phyloP scores from a whole-genome alignment of 106 monocot species.

The Dendrobium officinale region DNA sequence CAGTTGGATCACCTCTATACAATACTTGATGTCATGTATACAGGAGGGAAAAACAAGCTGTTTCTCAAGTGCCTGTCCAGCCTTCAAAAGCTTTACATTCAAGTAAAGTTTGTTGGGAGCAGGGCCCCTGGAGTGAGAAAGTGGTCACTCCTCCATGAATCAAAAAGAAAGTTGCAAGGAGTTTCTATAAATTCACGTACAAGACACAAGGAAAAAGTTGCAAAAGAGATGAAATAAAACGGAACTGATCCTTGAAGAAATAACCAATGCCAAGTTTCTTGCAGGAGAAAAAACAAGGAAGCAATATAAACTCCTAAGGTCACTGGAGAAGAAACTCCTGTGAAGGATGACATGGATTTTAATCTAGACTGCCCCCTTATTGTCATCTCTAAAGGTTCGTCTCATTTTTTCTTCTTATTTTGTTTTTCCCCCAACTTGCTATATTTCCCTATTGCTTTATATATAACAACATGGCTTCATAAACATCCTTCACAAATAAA shows the following conservation, averaged over 20 bases:
- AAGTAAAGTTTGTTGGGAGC: conserved; percentile 60
- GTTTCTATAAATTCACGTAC: not conserved
- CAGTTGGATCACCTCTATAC: not conserved
- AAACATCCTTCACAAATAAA: not conserved
- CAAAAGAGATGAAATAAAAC: conserved; percentile 13
- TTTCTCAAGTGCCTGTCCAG: not conserved
- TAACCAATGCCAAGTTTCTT: conserved; percentile 35
- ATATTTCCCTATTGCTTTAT: not conserved
- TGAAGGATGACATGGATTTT: not conserved
- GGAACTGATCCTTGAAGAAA: conserved; percentile 25
- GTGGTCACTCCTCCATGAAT: conserved; percentile 29
- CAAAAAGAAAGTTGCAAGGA: conserved; percentile 19
- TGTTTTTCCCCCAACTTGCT: not conserved
- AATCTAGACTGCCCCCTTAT: not conserved
- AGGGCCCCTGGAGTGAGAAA: conserved; percentile 40
- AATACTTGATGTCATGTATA: not conserved
- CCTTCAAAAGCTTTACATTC: conserved; percentile 35
- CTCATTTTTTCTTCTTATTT: not conserved
- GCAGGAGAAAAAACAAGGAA: not conserved
- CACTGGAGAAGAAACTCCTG: conserved; percentile 5
- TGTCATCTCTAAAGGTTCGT: not conserved
- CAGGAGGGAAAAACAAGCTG: not conserved
- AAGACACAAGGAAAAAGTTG: conserved; percentile 3
- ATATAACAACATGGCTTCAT: not conserved
- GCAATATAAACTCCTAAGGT: conserved; percentile 9